Evolutionary conservation across 805 yeast genomes (phyloP).

Genomic region (Komagataella pseudopastoris): DNA sequence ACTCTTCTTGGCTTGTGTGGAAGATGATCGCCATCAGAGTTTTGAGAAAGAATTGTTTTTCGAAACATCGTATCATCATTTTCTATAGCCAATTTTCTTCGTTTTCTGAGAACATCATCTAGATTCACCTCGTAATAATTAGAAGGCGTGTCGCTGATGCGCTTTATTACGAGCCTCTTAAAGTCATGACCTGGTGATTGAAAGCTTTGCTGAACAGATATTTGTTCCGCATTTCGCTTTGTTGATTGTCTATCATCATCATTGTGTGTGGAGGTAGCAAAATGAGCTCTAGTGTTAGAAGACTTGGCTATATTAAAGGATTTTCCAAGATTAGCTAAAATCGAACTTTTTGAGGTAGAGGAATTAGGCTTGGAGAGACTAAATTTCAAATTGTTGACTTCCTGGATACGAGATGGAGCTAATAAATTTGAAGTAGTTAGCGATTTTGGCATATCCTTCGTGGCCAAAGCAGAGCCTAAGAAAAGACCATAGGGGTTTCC

Average conservation of each 20-base stretch:
- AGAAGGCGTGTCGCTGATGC: neutral
- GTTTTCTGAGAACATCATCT: neutral
- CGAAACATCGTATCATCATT: conserved; percentile 5
- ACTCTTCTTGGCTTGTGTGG: conserved; percentile 1
- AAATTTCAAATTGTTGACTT: neutral
- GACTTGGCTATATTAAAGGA: neutral
- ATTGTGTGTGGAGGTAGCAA: neutral
- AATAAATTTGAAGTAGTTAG: conserved; percentile 11
- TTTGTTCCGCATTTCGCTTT: neutral
- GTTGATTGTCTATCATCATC: neutral
- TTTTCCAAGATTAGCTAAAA: neutral
- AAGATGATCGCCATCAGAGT: neutral
- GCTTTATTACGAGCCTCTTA: neutral
- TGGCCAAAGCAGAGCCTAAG: conserved; percentile 4
- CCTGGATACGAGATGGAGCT: neutral
- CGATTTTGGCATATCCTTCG: conserved; percentile 16
- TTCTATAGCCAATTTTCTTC: neutral
- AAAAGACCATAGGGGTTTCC: conserved; percentile 14
- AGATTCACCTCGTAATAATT: neutral
- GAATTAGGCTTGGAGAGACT: neutral
- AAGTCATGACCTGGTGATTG: neutral
- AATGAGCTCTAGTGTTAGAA: neutral
- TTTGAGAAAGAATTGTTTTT: conserved; percentile 6
- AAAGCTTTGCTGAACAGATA: neutral
- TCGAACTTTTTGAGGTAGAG: neutral